phyloP scores from a whole-genome alignment of 805 yeast species.

The Candida sakaeoensis region DNA sequence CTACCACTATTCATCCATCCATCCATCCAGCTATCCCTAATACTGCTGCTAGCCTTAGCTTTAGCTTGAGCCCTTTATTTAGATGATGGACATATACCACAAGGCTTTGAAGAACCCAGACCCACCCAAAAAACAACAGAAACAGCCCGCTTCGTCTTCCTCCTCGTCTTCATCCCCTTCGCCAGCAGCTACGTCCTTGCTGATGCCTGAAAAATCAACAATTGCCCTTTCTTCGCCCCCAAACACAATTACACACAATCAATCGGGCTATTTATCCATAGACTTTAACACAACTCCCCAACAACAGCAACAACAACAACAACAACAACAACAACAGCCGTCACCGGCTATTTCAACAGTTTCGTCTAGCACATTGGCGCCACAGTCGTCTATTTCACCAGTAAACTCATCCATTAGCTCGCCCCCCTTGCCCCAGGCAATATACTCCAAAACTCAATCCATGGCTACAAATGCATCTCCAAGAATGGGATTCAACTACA shows the following conservation, averaged over 20 bases:
- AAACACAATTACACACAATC: too few relatives aligned
- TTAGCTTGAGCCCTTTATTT: neutral
- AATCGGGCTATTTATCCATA: too few relatives aligned
- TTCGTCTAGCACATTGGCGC: neutral
- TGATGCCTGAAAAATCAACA: too few relatives aligned
- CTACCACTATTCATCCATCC: too few relatives aligned
- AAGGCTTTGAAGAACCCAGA: conserved; percentile 31
- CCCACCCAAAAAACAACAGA: conserved; percentile 26
- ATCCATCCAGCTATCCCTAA: too few relatives aligned
- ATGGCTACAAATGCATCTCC: neutral
- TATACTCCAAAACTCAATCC: neutral
- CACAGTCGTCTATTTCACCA: neutral
- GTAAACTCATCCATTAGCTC: neutral
- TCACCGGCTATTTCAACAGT: neutral
- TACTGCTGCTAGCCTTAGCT: too few relatives aligned
- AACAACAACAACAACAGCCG: conserved; percentile 10
- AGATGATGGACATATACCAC: conserved; percentile 22
- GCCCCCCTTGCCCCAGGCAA: neutral
- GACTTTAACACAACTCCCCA: too few relatives aligned
- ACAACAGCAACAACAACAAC: conserved; percentile 1
- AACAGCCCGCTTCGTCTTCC: neutral
- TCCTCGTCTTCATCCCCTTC: neutral
- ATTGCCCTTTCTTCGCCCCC: too few relatives aligned
- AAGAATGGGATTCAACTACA: neutral
- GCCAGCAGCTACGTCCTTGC: too few relatives aligned